Base-by-base conservation (phyloP, 345 rosid species). In the Populus pruinosa region DNA sequence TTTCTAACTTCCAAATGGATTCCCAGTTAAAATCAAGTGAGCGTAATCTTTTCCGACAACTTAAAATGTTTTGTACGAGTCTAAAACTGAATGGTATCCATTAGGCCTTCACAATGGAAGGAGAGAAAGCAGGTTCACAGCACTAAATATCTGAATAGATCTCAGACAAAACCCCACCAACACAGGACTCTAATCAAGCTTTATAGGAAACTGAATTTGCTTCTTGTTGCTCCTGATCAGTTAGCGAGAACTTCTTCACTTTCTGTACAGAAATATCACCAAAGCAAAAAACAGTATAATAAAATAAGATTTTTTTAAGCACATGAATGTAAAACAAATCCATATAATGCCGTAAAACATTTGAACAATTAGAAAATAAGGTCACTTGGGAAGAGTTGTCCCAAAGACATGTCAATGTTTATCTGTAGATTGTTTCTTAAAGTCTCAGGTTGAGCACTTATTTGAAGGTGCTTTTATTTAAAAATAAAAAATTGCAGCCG, bases 171-270 rank as follows among this genome's bases (percentile, higher is more conserved):
- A 9, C 18, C 68, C 55, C 36, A 59, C 65, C 73, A 12, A 23
- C 44, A 68, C 35, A 70, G 67, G 66, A 69, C 7, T 50, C n/a
- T 35, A 53, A 65, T 79, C 84, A 88, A 68, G 87, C 76, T 78
- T 80, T 84, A 88, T 87, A 88, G 62, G 79, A 73, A 69, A 61
- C 62, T 18, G 86, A 63, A 69, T 76, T 74, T 74, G 87, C 83
- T 55, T 83, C 87, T 69, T 41, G 79, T 21, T 55, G 64, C 6
- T 81, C 84, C 75, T 84, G 86, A 35, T 88, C 79, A 50, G 86
- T 90, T 71, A 92, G 74, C 2, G 87, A 83, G 80, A 94, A 92
- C 70, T 85, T 91, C 84, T 86, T 89, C 83, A 92, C 95, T 79
- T 91, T 90, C 95, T 92, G 90, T 23, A 10, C 67, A 74, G 6